phyloP scores from a whole-genome alignment of 2,329 filamentous ascomycete genomes.

The Sporothrix humicola region DNA sequence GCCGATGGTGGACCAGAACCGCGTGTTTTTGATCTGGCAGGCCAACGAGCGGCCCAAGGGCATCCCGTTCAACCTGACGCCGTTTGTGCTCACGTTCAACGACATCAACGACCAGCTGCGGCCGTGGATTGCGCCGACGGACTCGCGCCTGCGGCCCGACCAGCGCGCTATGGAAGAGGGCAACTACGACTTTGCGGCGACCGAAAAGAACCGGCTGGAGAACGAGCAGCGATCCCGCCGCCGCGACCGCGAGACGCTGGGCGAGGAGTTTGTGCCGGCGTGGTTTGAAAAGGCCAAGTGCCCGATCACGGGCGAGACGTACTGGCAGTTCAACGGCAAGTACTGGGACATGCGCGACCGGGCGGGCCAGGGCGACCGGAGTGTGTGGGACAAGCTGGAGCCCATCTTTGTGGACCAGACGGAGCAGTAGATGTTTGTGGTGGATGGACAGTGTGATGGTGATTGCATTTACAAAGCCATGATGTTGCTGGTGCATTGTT shows the following conservation, averaged over 20 bases:
- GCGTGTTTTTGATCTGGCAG: conserved; percentile 93
- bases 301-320: conserved; percentile 82
- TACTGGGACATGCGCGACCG: conserved; percentile 81
- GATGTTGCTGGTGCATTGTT: neutral
- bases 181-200: conserved; percentile 90
- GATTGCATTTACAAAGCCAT: neutral
- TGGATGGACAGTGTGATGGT: neutral
- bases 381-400: conserved; percentile 74
- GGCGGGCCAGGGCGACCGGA: conserved; percentile 64
- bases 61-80: conserved; percentile 96
- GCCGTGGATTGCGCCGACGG: conserved; percentile 83
- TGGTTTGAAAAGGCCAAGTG: conserved; percentile 82
- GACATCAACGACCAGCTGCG: conserved; percentile 82
- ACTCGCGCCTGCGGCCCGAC: conserved; percentile 90
- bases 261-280: conserved; percentile 80
- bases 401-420: conserved; percentile 61
- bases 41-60: conserved; percentile 78
- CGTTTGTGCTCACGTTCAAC: conserved; percentile 94
- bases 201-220: conserved; percentile 93
- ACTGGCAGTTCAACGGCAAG: conserved; percentile 85
- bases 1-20: conserved; percentile 65
- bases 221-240: conserved; percentile 84
- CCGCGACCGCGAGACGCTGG: conserved; percentile 72
- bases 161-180: conserved; percentile 98
- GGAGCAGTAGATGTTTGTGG: neutral